Evolutionary conservation across 805 yeast genomes (phyloP).

Genomic region (Wickerhamomyces ciferrii): DNA sequence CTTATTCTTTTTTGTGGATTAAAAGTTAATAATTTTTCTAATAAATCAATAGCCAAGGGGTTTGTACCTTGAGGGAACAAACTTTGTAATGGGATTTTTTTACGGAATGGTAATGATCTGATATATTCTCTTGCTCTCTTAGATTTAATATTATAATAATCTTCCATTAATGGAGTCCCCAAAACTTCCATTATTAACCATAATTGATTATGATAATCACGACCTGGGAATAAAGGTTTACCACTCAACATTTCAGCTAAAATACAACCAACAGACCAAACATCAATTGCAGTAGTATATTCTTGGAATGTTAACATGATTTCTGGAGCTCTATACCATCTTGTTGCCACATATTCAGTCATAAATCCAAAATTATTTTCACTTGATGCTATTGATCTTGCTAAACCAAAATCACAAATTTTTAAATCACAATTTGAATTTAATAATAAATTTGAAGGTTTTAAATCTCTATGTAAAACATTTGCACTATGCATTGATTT

Average conservation of each 20-base stretch:
- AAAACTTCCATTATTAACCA: conserved; percentile 60
- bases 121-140: conserved; percentile 76
- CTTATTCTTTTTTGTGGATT: conserved; percentile 71
- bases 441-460: conserved; percentile 66
- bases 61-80: conserved; percentile 43
- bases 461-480: conserved; percentile 72
- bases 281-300: conserved; percentile 71
- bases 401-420: conserved; percentile 75
- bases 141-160: conserved; percentile 66
- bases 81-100: conserved; percentile 45
- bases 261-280: conserved; percentile 81
- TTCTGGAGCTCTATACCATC: conserved; percentile 86
- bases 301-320: conserved; percentile 71
- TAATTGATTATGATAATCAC: conserved; percentile 66
- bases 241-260: conserved; percentile 59
- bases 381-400: conserved; percentile 48
- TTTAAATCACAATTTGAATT: conserved; percentile 71
- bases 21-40: conserved; percentile 66
- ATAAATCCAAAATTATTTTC: conserved; percentile 47
- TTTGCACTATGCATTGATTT: conserved; percentile 68
- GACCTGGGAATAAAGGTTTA: conserved; percentile 70
- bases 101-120: conserved; percentile 56
- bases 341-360: conserved; percentile 80
- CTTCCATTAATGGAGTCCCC: conserved; percentile 73
- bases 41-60: conserved; percentile 51